phyloP scores from a whole-genome alignment of 1,284 basidiomycete genomes.

The Abortiporus biennis region DNA sequence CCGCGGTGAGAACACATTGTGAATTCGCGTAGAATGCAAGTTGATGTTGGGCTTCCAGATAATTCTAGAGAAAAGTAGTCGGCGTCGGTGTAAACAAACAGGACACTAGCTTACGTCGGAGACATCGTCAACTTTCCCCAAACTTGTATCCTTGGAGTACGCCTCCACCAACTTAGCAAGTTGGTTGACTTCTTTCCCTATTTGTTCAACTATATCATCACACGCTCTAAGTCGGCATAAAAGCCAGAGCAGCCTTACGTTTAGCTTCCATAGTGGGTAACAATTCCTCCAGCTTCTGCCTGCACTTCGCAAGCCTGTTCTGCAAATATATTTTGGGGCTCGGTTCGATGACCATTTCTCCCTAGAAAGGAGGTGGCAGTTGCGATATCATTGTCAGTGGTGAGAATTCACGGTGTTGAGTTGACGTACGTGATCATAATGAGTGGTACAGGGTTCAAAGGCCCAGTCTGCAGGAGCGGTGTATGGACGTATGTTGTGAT shows the following conservation, averaged over 20 bases:
- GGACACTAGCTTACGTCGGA: slow-evolving; percentile 35
- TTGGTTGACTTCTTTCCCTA: slow-evolving; percentile 55
- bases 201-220: neutral
- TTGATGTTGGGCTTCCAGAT: slow-evolving; percentile 61
- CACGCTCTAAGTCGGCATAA: neutral
- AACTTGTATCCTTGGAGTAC: slow-evolving; percentile 44
- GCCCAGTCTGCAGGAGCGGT: slow-evolving; percentile 55
- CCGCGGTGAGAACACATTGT: slow-evolving; percentile 46
- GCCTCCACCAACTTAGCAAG: slow-evolving; percentile 42
- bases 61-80: slow-evolving; percentile 37
- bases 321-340: slow-evolving; percentile 72
- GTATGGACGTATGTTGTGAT: slow-evolving; percentile 65
- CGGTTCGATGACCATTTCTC: slow-evolving; percentile 55
- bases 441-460: slow-evolving; percentile 69
- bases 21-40: slow-evolving; percentile 49
- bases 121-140: slow-evolving; percentile 60
- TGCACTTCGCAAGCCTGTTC: slow-evolving; percentile 62
- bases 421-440: slow-evolving; percentile 64
- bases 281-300: slow-evolving; percentile 56
- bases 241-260: slow-evolving; percentile 34
- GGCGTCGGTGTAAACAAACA: neutral
- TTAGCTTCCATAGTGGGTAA: slow-evolving; percentile 50
- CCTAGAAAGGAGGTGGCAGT: slow-evolving; percentile 34
- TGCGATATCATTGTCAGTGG: neutral
- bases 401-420: neutral